These are phyloP conservation scores for Auriscalpium microsporum DNA, from an alignment of 768 basidiomycete species.

Conservation along the genomic window DNA sequence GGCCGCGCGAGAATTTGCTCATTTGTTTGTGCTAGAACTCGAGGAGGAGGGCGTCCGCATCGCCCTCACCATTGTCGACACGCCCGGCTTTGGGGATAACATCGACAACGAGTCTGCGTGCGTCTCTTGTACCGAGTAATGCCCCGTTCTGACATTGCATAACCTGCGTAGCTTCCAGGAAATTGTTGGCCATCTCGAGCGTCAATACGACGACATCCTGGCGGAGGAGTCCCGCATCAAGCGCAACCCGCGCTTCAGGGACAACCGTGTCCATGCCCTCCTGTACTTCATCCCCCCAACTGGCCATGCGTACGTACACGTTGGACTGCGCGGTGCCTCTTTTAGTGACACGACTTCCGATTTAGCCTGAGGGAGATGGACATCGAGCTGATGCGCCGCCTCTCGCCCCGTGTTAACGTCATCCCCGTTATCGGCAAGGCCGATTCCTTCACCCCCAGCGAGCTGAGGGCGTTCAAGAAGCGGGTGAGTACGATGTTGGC, in stretches of 20 bases:
- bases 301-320: constrained; percentile 76
- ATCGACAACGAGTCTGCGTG: constrained; percentile 99
- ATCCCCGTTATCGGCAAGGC: constrained; percentile 98
- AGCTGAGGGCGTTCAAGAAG: constrained; percentile 94
- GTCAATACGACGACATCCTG: constrained; percentile 98
- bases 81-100: constrained; percentile 97
- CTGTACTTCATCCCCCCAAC: constrained; percentile 98
- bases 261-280: constrained; percentile 93
- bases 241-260: constrained; percentile 98
- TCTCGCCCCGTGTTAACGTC: constrained; percentile 96
- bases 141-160: neutral
- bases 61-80: constrained; percentile 96
- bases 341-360: constrained; percentile 4
- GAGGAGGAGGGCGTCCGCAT: constrained; percentile 99
- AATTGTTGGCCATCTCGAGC: constrained; percentile 92
- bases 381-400: constrained; percentile 96
- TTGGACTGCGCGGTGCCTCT: neutral
- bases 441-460: constrained; percentile 87
- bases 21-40: constrained; percentile 50
- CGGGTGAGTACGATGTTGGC: constrained; percentile 39
- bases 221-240: constrained; percentile 99
- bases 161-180: constrained; percentile 72
- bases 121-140: constrained; percentile 25
- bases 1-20: neutral
- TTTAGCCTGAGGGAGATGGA: constrained; percentile 90